Evolutionary conservation across 176 grass and related monocot genomes (phyloP).

Genomic region (Lolium perenne): DNA sequence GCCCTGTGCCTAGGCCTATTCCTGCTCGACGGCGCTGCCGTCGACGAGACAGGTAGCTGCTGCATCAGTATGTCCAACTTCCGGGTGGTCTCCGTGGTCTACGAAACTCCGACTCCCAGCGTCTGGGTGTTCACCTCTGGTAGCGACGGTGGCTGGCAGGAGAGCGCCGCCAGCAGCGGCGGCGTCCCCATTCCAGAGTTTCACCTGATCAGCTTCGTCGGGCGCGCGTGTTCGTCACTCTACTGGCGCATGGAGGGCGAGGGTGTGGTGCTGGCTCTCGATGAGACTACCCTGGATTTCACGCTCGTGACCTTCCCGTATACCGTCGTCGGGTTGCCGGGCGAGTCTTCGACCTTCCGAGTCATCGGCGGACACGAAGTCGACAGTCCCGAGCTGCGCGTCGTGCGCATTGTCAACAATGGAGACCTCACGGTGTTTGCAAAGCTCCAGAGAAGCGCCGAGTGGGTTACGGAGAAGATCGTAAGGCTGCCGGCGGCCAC

Average conservation of each 20-base stretch:
- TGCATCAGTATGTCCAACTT: neutral
- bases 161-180: neutral
- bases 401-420: neutral
- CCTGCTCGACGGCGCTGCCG: neutral
- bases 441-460: neutral
- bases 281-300: slow-evolving; percentile 30
- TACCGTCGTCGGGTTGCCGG: neutral
- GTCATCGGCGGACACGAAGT: neutral
- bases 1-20: neutral
- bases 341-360: slow-evolving; percentile 15
- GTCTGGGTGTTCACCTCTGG: slow-evolving; percentile 20
- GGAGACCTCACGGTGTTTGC: neutral
- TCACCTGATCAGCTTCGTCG: neutral
- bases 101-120: neutral
- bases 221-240: neutral
- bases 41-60: neutral
- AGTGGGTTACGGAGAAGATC: slow-evolving; percentile 29
- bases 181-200: neutral
- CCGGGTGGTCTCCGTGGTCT: neutral
- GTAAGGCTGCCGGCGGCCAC: slow-evolving; percentile 25
- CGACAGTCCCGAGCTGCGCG: neutral
- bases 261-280: slow-evolving; percentile 21
- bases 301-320: slow-evolving; percentile 14
- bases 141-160: neutral
- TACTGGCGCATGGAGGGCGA: neutral